phyloP scores from a whole-genome alignment of 768 basidiomycete genomes.

The Neoboletus subvelutipes region DNA sequence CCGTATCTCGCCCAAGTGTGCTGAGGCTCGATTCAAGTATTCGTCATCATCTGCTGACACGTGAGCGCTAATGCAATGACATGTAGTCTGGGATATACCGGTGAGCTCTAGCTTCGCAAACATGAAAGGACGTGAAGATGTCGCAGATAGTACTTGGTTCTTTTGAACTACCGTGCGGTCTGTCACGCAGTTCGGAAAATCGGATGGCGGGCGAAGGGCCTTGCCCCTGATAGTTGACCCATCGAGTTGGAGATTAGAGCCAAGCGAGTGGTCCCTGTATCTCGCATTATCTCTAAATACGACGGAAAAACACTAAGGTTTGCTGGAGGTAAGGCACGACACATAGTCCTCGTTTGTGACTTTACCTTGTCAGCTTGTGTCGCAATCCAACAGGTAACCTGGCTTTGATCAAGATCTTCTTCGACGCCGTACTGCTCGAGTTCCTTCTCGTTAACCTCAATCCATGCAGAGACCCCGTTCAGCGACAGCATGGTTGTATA shows the following conservation, averaged over 20 bases:
- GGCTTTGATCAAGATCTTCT: constrained; percentile 8
- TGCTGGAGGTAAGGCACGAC: constrained; percentile 1
- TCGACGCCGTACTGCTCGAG: constrained; percentile 29
- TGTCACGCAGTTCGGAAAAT: background rate
- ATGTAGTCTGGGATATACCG: constrained; percentile 16
- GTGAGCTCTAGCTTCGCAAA: constrained; percentile 31
- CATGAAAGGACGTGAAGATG: constrained; percentile 20
- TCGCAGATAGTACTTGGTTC: constrained; percentile 8
- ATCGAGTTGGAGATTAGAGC: constrained; percentile 16
- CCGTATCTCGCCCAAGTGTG: constrained; percentile 23
- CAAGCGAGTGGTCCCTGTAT: constrained; percentile 7
- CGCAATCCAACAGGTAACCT: constrained; percentile 31
- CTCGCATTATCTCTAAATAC: constrained; percentile 15
- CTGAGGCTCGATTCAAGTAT: constrained; percentile 14
- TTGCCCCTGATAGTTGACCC: constrained; percentile 12
- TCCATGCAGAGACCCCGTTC: constrained; percentile 23
- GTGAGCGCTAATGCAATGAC: constrained; percentile 5
- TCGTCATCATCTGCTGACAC: constrained; percentile 27
- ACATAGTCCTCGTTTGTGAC: background rate
- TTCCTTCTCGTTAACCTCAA: constrained; percentile 28
- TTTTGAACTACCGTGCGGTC: constrained; percentile 10
- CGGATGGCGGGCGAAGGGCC: background rate
- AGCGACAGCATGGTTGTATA: constrained; percentile 23
- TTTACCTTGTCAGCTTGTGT: constrained; percentile 29
- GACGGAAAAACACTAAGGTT: constrained; percentile 27